phyloP scores from a whole-genome alignment of 805 yeast species.

The Candida khao-thaluensis region DNA sequence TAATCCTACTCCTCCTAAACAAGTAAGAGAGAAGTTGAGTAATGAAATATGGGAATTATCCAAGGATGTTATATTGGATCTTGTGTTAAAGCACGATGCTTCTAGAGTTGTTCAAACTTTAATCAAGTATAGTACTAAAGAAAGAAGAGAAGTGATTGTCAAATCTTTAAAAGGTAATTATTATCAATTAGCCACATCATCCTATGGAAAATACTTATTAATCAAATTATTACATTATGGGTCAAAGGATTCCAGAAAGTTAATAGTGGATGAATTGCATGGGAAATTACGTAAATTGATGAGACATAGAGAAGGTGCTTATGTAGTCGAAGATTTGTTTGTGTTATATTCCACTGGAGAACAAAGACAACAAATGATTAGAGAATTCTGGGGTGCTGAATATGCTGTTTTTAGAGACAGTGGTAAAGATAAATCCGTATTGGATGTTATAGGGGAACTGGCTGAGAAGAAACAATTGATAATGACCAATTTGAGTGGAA shows the following conservation, averaged over 20 bases:
- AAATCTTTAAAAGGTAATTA: conserved; percentile 68
- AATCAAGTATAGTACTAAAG: conserved; percentile 79
- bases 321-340: conserved; percentile 90
- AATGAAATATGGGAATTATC: conserved; percentile 83
- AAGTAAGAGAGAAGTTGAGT: conserved; percentile 71
- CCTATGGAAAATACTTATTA: conserved; percentile 89
- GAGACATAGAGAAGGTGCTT: conserved; percentile 98
- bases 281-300: conserved; percentile 88
- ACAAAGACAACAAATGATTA: conserved; percentile 86
- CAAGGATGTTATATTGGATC: conserved; percentile 72
- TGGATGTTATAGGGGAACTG: conserved; percentile 63
- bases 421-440: conserved; percentile 59
- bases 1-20: conserved; percentile 75
- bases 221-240: conserved; percentile 93
- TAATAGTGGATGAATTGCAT: conserved; percentile 79
- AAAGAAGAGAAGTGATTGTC: conserved; percentile 71
- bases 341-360: conserved; percentile 80
- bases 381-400: conserved; percentile 96
- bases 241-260: conserved; percentile 70
- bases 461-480: conserved; percentile 78
- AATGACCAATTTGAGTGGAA: conserved; percentile 71
- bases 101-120: conserved; percentile 94
- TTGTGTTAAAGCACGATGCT: conserved; percentile 94
- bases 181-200: conserved; percentile 81
- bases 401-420: conserved; percentile 85